Evolutionary conservation across 352 stramenopile genomes (phyloP), one percentile per base, ranked within the genome.

Genomic region (Globisporangium alternatum): DNA sequence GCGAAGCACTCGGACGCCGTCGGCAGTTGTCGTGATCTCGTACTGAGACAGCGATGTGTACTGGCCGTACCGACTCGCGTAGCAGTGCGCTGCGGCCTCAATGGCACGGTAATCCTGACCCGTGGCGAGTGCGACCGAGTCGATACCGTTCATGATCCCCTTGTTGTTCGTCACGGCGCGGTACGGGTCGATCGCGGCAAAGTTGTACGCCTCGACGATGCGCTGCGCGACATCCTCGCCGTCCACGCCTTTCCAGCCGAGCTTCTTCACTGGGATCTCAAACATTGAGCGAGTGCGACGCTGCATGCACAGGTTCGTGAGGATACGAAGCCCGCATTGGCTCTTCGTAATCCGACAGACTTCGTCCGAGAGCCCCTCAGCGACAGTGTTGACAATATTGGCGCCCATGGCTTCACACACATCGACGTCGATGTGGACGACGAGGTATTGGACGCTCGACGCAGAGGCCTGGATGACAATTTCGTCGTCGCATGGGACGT

Each of bases 141-240:
- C 86, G 17, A 96, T 76, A 44, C 86, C 88, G 63, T 96, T 96
- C 82, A 96, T 93, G 60, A 96, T 91, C 39, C 88, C 88, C 75
- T 96, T 96, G 78, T 96, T 96, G 72, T 96, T 87, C 37, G 87
- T 96, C 62, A 93, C 85, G 5, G 88, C 88, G 35, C 88, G 81
- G 66, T 86, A 96, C 47, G 88, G 88, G 44, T 96, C 88, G 22
- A 91, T 66, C 22, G 78, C 80, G 5, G 88, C 88, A 70, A 96
- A 96, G 65, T 90, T 89, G 78, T 89, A 93, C 5, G 88, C 88
- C 52, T 95, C 86, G 7, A 96, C 64, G 56, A 96, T 92, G 48
- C 83, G 81, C 59, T 70, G 65, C 0, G 83, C 86, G n/a, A 96
- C 83, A 17, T 85, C 78, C 56, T 83, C 76, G 31, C 86, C 88